These are phyloP conservation scores for Hypholoma sublateritium DNA, from an alignment of 768 basidiomycete species.

Conservation along the genomic window DNA sequence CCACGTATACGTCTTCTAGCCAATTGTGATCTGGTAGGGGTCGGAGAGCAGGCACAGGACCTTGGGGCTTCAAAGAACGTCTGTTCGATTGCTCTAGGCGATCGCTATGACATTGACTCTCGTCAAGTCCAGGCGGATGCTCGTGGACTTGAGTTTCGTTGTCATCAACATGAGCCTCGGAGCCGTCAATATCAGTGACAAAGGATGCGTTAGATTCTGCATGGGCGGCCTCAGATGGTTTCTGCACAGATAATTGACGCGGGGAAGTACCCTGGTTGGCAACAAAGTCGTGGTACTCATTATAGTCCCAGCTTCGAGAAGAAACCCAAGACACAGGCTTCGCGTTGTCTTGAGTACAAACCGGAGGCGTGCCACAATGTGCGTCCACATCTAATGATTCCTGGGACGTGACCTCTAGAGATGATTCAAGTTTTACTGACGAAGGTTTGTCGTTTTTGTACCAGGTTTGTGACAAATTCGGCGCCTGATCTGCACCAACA, in stretches of 20 bases:
- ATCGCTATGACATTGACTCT: not conserved
- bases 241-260: not conserved
- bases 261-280: conserved; percentile 1
- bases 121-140: too few species aligned
- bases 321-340: conserved; percentile 23
- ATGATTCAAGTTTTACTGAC: not conserved
- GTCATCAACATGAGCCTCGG: too few species aligned
- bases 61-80: not conserved
- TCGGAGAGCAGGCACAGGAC: not conserved
- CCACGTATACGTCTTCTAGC: conserved; percentile 53
- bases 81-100: not conserved
- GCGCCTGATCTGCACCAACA: not conserved
- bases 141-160: too few species aligned
- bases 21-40: conserved; percentile 32
- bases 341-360: not conserved
- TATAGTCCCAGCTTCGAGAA: conserved; percentile 18
- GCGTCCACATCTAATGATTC: too few species aligned
- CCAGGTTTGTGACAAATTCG: too few species aligned
- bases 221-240: not conserved
- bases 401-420: too few species aligned
- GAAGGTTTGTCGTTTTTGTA: not conserved
- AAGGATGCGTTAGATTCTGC: too few species aligned
- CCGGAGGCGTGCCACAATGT: too few species aligned
- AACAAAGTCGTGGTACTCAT: conserved; percentile 17
- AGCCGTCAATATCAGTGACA: too few species aligned